Evolutionary conservation across 768 basidiomycete species (phyloP).

Genomic region (Lentinula raphanica): DNA sequence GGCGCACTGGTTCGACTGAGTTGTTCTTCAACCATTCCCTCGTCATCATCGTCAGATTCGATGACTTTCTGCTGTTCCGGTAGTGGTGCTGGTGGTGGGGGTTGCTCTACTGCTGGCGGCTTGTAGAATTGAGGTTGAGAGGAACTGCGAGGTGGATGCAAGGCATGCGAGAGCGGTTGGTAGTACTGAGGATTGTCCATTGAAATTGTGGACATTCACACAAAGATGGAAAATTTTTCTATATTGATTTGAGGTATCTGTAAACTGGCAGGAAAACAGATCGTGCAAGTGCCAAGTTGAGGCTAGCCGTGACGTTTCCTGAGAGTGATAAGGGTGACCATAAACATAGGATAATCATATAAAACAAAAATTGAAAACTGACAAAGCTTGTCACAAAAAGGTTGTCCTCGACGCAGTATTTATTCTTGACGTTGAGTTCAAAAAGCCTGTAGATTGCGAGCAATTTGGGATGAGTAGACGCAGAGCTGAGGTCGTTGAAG

Average conservation of each 20-base stretch:
- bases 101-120: conserved; percentile 39
- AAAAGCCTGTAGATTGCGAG: neutral
- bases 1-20: conserved; percentile 39
- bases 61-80: conserved; percentile 56
- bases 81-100: conserved; percentile 31
- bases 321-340: conserved; percentile 7
- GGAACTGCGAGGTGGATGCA: conserved; percentile 46
- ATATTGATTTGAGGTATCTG: neutral
- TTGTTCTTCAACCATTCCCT: conserved; percentile 67
- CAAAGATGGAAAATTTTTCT: neutral
- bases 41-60: conserved; percentile 71
- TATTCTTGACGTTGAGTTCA: neutral
- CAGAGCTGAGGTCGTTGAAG: neutral
- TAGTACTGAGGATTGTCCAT: conserved; percentile 78
- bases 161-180: conserved; percentile 75
- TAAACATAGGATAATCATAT: conserved; percentile 4
- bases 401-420: neutral
- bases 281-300: neutral
- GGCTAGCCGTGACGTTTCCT: conserved; percentile 8
- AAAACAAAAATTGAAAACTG: conserved; percentile 6
- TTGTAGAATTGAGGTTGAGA: conserved; percentile 8
- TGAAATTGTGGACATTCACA: neutral
- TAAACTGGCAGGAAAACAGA: neutral
- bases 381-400: neutral
- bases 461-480: neutral